Evolutionary conservation across 306 rosid species (phyloP).

Genomic region (Pueraria montana): DNA sequence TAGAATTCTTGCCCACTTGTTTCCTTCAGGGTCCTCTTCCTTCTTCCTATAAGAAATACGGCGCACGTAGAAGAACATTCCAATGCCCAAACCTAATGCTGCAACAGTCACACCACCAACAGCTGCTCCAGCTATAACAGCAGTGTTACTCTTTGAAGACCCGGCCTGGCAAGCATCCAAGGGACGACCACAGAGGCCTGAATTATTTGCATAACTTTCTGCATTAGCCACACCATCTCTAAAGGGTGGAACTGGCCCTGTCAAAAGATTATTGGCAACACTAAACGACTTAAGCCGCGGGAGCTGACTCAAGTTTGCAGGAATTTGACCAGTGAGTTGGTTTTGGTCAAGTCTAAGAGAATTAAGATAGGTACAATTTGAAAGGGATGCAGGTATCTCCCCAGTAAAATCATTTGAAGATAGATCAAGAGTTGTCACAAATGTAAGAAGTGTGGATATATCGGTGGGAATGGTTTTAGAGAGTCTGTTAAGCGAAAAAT

Average conservation of each 20-base stretch:
- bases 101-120: slow-evolving; percentile 75
- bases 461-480: slow-evolving; percentile 63
- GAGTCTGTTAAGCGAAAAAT: slow-evolving; percentile 76
- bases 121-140: slow-evolving; percentile 80
- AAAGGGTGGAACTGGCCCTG: slow-evolving; percentile 71
- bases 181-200: slow-evolving; percentile 67
- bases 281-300: slow-evolving; percentile 60
- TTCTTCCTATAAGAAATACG: slow-evolving; percentile 67
- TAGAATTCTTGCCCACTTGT: slow-evolving; percentile 88
- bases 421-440: slow-evolving; percentile 68
- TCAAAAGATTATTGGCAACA: slow-evolving; percentile 68
- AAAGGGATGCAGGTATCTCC: slow-evolving; percentile 58
- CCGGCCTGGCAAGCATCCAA: slow-evolving; percentile 45
- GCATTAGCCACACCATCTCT: accelerated
- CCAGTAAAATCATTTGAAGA: slow-evolving; percentile 77
- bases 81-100: slow-evolving; percentile 67
- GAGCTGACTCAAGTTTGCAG: slow-evolving; percentile 60
- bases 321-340: slow-evolving; percentile 74
- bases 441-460: slow-evolving; percentile 31
- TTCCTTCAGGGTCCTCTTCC: slow-evolving; percentile 94
- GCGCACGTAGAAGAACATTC: slow-evolving; percentile 72
- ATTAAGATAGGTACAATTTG: slow-evolving; percentile 72
- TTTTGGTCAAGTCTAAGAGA: slow-evolving; percentile 76
- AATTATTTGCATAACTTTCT: slow-evolving; percentile 65
- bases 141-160: slow-evolving; percentile 60